Evolutionary conservation across 2,329 filamentous ascomycete genomes (phyloP).

Genomic region (Alternaria longipes): DNA sequence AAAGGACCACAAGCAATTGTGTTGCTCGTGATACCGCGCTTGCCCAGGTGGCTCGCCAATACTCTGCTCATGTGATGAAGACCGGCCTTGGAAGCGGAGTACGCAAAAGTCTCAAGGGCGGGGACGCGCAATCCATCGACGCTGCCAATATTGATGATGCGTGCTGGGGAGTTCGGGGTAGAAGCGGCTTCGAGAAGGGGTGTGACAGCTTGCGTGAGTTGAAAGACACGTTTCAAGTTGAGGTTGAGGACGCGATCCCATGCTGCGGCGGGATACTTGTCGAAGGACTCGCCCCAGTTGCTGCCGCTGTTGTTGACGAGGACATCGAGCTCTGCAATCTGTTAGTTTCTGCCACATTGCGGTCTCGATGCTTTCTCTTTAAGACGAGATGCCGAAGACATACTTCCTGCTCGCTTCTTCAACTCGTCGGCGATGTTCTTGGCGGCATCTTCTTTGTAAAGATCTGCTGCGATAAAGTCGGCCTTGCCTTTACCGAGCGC

Average conservation of each 20-base stretch:
- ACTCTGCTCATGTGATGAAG: slow-evolving; percentile 71
- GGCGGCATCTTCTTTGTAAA: slow-evolving; percentile 69
- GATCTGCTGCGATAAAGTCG: slow-evolving; percentile 68
- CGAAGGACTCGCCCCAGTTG: slow-evolving; percentile 70
- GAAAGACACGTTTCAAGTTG: slow-evolving; percentile 72
- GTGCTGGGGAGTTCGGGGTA: slow-evolving; percentile 57
- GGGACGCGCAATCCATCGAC: slow-evolving; percentile 71
- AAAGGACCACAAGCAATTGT: slow-evolving; percentile 77
- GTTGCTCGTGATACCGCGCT: slow-evolving; percentile 70
- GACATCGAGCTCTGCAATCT: slow-evolving; percentile 62
- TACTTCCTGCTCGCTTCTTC: slow-evolving; percentile 59
- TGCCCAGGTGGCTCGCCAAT: slow-evolving; percentile 69
- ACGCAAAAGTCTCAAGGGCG: slow-evolving; percentile 66
- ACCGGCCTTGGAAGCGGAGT: slow-evolving; percentile 70
- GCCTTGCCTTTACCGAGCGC: slow-evolving; percentile 66
- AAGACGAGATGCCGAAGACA: slow-evolving; percentile 3
- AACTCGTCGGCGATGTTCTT: slow-evolving; percentile 67
- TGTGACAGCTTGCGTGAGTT: slow-evolving; percentile 69
- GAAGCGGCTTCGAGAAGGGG: slow-evolving; percentile 67
- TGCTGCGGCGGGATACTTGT: slow-evolving; percentile 61
- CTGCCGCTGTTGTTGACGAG: slow-evolving; percentile 73
- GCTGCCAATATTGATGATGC: slow-evolving; percentile 72
- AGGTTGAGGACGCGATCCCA: slow-evolving; percentile 68
- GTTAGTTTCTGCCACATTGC: background rate
- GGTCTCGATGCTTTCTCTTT: too few relatives aligned